Evolutionary conservation across 164 flowering plant genomes (phyloP).

Genomic region (Pachysandra terminalis): DNA sequence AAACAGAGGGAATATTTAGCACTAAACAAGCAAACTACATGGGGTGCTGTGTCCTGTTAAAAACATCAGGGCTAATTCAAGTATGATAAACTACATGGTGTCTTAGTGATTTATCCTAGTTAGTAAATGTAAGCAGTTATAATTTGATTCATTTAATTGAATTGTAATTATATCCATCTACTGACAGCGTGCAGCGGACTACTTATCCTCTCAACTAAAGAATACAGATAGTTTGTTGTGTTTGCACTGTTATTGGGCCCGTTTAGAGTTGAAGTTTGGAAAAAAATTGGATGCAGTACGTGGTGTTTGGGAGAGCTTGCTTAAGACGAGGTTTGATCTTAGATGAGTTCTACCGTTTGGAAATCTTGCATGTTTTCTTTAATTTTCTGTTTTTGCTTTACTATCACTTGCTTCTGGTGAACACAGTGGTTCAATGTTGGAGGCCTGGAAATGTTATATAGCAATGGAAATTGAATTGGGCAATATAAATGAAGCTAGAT

Average conservation of each 20-base stretch:
- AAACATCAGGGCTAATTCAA: too few species aligned
- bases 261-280: slow-evolving; percentile 57
- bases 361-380: neutral
- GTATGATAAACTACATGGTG: too few species aligned
- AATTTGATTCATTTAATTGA: neutral
- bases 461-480: slow-evolving; percentile 73
- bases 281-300: slow-evolving; percentile 81
- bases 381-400: neutral
- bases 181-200: slow-evolving; percentile 74
- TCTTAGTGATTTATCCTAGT: neutral
- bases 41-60: too few species aligned
- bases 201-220: slow-evolving; percentile 62
- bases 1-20: too few species aligned
- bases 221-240: slow-evolving; percentile 52
- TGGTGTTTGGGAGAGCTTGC: slow-evolving; percentile 92
- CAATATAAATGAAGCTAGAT: slow-evolving; percentile 73
- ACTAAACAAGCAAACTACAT: too few species aligned
- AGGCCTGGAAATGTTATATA: slow-evolving; percentile 81
- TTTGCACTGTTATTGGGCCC: slow-evolving; percentile 85
- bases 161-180: neutral
- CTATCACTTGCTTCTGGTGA: neutral
- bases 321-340: slow-evolving; percentile 58
- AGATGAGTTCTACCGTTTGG: neutral
- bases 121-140: neutral
- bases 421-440: slow-evolving; percentile 68